phyloP scores from a whole-genome alignment of 495 filamentous ascomycete species.

The Aspergillus leporis region DNA sequence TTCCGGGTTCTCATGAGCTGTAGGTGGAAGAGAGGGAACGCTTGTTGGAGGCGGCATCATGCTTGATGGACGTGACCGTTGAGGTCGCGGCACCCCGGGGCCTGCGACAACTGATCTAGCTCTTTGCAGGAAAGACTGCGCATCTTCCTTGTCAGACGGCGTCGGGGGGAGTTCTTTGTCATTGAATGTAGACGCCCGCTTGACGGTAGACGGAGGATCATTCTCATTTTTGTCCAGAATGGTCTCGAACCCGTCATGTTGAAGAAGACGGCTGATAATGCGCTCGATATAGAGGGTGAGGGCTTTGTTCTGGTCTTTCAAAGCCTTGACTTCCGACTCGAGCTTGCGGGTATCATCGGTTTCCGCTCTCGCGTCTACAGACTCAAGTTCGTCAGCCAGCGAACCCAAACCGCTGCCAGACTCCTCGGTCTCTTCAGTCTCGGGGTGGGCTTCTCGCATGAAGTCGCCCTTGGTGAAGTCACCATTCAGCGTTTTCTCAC shows the following conservation, averaged over 20 bases:
- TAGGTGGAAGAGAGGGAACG: constrained; percentile 40
- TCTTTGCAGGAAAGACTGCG: constrained; percentile 68
- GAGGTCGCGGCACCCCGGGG: constrained; percentile 39
- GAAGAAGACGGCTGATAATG: constrained; percentile 90
- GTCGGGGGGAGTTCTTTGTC: constrained; percentile 88
- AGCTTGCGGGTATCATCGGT: constrained; percentile 63
- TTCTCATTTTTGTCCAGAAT: constrained; percentile 75
- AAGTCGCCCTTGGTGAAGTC: constrained; percentile 88
- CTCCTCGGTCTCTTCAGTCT: constrained; percentile 31
- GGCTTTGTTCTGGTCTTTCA: constrained; percentile 95
- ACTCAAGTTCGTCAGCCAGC: constrained; percentile 87
- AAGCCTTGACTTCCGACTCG: constrained; percentile 75
- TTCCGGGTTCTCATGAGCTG: constrained; percentile 64
- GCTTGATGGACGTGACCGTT: constrained; percentile 63
- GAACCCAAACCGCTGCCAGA: constrained; percentile 51
- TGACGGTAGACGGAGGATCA: constrained; percentile 28
- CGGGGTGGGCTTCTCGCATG: constrained; percentile 55
- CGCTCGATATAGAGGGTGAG: constrained; percentile 96
- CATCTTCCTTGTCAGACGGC: constrained; percentile 62
- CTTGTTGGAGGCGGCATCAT: constrained; percentile 53
- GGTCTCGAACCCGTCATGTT: constrained; percentile 91
- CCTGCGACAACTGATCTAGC: constrained; percentile 69
- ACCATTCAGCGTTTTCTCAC: constrained; percentile 90
- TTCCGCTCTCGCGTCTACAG: constrained; percentile 56
- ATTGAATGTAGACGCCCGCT: constrained; percentile 26